Conservation (phyloP, 371 early-diverging fungal species). For the Actinomortierella ambigua region DNA sequence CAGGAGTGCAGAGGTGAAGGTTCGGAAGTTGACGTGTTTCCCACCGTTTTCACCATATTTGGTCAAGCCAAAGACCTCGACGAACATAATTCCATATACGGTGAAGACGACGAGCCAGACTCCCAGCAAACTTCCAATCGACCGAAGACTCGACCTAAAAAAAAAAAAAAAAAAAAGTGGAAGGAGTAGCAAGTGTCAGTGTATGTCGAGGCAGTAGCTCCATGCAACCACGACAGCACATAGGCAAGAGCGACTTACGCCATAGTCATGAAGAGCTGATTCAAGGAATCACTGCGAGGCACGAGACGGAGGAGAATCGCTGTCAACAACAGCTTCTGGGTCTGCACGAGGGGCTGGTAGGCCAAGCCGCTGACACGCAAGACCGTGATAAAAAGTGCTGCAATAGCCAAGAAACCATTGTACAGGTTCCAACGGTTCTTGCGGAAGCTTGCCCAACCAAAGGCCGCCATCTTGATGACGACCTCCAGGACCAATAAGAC, state of each 20-base stretch:
- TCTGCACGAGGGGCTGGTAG: slow-evolving; percentile 54
- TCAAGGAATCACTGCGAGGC: slow-evolving; percentile 65
- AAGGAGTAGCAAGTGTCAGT: background rate
- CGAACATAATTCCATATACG: slow-evolving; percentile 72
- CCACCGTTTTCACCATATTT: slow-evolving; percentile 61
- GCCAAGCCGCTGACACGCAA: slow-evolving; percentile 31
- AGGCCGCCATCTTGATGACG: slow-evolving; percentile 53
- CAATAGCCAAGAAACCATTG: slow-evolving; percentile 58
- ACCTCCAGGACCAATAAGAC: slow-evolving; percentile 59
- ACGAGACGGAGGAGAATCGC: slow-evolving; percentile 69
- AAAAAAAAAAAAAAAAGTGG: slow-evolving; percentile 6
- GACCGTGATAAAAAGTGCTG: slow-evolving; percentile 55
- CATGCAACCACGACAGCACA: slow-evolving; percentile 3
- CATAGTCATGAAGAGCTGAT: slow-evolving; percentile 72
- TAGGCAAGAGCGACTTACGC: slow-evolving; percentile 50
- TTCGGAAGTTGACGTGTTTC: slow-evolving; percentile 66
- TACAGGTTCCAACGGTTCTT: slow-evolving; percentile 68
- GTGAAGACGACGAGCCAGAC: slow-evolving; percentile 72
- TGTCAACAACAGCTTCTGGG: slow-evolving; percentile 67
- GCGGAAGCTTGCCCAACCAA: slow-evolving; percentile 64
- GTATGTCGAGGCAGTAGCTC: too few species aligned
- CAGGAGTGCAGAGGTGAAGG: slow-evolving; percentile 60
- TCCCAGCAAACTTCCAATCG: slow-evolving; percentile 66
- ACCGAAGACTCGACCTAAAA: slow-evolving; percentile 56
- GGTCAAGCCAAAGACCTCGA: slow-evolving; percentile 75